Evolutionary conservation across 2,329 filamentous ascomycete genomes (phyloP), one percentile per base, ranked within the genome.

Genomic region (Colletotrichum sp.): DNA sequence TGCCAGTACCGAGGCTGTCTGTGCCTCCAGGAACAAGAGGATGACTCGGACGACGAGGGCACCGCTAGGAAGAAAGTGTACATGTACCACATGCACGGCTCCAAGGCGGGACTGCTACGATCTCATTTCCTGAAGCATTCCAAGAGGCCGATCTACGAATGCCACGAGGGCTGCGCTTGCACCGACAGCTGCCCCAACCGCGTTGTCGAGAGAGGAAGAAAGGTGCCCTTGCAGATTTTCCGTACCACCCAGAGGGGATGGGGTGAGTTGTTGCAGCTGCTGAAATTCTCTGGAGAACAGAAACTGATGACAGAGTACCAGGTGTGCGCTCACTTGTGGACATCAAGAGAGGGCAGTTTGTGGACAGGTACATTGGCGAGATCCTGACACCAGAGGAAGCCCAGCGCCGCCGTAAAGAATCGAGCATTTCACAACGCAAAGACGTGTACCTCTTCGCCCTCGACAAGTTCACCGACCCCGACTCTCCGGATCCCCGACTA

Each of bases 381-480:
- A 87, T 94, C 72, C 92, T 95, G 79, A 93, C 92, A 2, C 87
- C 89, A 0, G 79, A 83, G 3, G 92, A 96, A 84, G 94, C 95
- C 0, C 89, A 92, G 18, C 86, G 87, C 3, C 92, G 95, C 4
- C 93, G 95, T 8, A 85, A 87, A 2, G 84, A 87, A 1, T 90
- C 92, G 3, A 86, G 87, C 34, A 84, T 90, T 4, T 89, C 89
- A 0, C 88, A 91, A 75, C 88, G 89, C n/a, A 96, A 96, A 79
- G 92, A 94, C 26, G 92, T 94, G 0, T 97, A 97, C 79, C 89
- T 97, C 2, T 97, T 96, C 83, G 92, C 90, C 2, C 90, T 98
- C 2, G 95, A 98, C 86, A 97, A 97, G 82, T 96, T 96, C 81
- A 90, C 88, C 1, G 90, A 94, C 71, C 85, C 88, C 0, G 79